These are phyloP conservation scores for Agaricus blazei DNA, from an alignment of 768 basidiomycete genomes.

Conservation along the genomic window DNA sequence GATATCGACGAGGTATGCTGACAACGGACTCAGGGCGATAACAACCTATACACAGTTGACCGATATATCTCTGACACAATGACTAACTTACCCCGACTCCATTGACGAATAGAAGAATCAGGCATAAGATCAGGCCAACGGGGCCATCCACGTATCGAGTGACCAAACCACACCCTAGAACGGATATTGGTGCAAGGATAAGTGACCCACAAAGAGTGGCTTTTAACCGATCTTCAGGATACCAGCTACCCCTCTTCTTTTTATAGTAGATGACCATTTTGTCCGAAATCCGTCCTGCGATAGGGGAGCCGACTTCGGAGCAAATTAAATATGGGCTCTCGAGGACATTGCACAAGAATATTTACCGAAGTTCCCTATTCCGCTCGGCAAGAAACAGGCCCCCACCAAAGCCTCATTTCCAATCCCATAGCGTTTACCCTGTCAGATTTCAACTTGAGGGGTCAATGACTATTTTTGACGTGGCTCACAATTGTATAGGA, in stretches of 20 bases:
- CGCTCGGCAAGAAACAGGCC: conserved; percentile 52
- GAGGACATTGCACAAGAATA: conserved; percentile 2
- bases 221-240: conserved; percentile 64
- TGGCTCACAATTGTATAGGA: conserved; percentile 59
- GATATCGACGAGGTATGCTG: conserved; percentile 57
- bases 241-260: conserved; percentile 52
- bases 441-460: too few species aligned
- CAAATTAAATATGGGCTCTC: neutral
- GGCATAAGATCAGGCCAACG: conserved; percentile 41
- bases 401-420: conserved; percentile 56
- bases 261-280: conserved; percentile 40
- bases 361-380: conserved; percentile 55
- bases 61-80: neutral
- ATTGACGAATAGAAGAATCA: conserved; percentile 57
- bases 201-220: conserved; percentile 42
- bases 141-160: conserved; percentile 45
- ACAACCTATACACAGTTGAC: conserved; percentile 37
- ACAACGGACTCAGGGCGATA: conserved; percentile 46
- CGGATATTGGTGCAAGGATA: conserved; percentile 47
- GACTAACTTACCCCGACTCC: conserved; percentile 52
- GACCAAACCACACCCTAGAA: conserved; percentile 42
- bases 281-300: conserved; percentile 59
- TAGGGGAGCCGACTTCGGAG: conserved; percentile 49
- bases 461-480: neutral
- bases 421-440: conserved; percentile 48